phyloP scores from a whole-genome alignment of 2,329 filamentous ascomycete genomes.

The Tolypocladium amazonense region DNA sequence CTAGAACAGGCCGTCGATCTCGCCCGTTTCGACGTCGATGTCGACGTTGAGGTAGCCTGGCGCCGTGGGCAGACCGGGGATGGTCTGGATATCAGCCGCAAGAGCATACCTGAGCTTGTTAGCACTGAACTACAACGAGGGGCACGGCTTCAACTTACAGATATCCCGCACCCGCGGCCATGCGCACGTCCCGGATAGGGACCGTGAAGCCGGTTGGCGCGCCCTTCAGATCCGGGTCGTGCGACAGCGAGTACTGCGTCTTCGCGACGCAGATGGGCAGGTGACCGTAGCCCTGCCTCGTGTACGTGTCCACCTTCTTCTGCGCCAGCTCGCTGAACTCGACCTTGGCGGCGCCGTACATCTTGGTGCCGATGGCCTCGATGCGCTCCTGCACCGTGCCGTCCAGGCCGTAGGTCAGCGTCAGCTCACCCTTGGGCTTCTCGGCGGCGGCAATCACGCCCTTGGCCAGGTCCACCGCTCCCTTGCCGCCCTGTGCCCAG shows the following conservation, averaged over 20 bases:
- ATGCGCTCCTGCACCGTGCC: conserved; percentile 80
- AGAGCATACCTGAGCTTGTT: conserved; percentile 61
- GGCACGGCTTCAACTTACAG: conserved; percentile 44
- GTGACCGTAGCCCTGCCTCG: conserved; percentile 81
- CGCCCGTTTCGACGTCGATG: conserved; percentile 69
- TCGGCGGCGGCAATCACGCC: conserved; percentile 74
- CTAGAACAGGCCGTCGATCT: conserved; percentile 85
- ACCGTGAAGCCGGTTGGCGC: conserved; percentile 91
- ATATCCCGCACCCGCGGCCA: conserved; percentile 91
- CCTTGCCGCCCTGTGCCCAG: conserved; percentile 90
- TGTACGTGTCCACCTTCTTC: conserved; percentile 94
- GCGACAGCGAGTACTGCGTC: conserved; percentile 93
- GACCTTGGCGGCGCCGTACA: conserved; percentile 87
- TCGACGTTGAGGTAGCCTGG: conserved; percentile 95
- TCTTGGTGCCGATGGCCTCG: conserved; percentile 77
- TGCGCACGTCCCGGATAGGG: conserved; percentile 84
- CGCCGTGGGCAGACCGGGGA: conserved; percentile 87
- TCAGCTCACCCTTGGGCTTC: conserved; percentile 77
- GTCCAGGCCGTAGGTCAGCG: conserved; percentile 73
- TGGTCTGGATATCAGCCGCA: conserved; percentile 96
- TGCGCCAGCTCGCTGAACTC: conserved; percentile 91
- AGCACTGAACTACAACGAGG: conserved; percentile 11
- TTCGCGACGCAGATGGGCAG: conserved; percentile 95
- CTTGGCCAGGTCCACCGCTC: conserved; percentile 79
- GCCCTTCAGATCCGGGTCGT: conserved; percentile 89